Evolutionary conservation across 306 rosid species (phyloP).

Genomic region (Corylus avellana): DNA sequence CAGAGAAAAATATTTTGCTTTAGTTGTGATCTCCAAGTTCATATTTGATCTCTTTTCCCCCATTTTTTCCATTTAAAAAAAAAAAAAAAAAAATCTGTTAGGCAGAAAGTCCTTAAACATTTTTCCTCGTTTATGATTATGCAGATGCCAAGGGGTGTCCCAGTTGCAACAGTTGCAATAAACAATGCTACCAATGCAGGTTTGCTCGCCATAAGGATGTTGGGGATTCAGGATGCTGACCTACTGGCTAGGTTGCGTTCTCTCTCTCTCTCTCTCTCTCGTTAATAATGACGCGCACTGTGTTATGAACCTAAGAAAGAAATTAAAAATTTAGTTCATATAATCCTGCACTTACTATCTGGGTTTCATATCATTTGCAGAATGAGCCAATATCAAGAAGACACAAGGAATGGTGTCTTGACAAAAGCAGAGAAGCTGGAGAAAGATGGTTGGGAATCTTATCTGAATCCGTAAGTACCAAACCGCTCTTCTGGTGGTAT

Average conservation of each 20-base stretch:
- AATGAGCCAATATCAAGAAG: too few species aligned
- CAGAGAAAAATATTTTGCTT: not conserved
- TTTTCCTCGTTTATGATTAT: not conserved
- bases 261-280: constrained; percentile 9
- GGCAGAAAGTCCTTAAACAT: not conserved
- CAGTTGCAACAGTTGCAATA: constrained; percentile 83
- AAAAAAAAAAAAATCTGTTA: not conserved
- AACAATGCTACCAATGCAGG: constrained; percentile 89
- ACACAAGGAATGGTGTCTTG: too few species aligned
- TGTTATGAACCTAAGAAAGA: too few species aligned
- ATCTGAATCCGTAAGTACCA: constrained; percentile 31
- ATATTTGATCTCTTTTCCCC: not conserved
- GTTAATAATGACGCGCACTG: not conserved
- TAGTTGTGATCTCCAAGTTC: not conserved
- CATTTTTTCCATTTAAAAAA: not conserved
- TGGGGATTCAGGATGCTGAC: constrained; percentile 43
- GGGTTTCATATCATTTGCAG: too few species aligned
- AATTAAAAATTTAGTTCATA: too few species aligned
- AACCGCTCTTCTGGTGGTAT: constrained; percentile 11
- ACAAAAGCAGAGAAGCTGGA: not conserved
- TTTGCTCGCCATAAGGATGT: constrained; percentile 60
- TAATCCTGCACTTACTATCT: too few species aligned
- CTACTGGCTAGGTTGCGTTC: constrained; percentile 56
- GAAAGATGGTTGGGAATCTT: constrained; percentile 70
- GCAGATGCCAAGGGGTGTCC: constrained; percentile 92